phyloP scores from a whole-genome alignment of 1,139 yeast genomes.

The Taiozyma sp. region DNA sequence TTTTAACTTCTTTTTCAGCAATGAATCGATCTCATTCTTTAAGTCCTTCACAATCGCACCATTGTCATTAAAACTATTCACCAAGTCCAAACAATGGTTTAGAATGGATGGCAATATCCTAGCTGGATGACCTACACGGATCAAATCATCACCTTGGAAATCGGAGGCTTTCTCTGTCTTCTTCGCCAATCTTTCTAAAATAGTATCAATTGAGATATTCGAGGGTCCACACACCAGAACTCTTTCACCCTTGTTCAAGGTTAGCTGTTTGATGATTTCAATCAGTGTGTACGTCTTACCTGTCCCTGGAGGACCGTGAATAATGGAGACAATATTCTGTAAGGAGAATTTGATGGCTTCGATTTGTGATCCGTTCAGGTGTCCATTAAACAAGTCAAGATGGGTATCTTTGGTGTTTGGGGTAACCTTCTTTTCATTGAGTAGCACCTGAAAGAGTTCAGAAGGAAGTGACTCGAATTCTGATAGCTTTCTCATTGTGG shows the following conservation, averaged over 20 bases:
- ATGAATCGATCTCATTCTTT: constrained; percentile 61
- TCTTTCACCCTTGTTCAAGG: constrained; percentile 49
- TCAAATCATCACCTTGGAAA: constrained; percentile 42
- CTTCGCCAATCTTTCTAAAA: constrained; percentile 59
- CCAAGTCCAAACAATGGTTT: constrained; percentile 72
- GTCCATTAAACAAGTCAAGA: constrained; percentile 40
- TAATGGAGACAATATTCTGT: constrained; percentile 46
- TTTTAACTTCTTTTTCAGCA: constrained; percentile 47
- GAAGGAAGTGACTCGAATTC: constrained; percentile 32
- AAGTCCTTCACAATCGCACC: constrained; percentile 67
- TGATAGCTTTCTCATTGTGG: constrained; percentile 65
- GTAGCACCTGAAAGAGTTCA: constrained; percentile 37
- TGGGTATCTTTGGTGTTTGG: constrained; percentile 10
- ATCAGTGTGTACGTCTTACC: constrained; percentile 83
- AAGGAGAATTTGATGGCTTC: constrained; percentile 52
- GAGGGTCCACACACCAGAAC: constrained; percentile 94
- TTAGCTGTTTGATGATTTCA: constrained; percentile 77
- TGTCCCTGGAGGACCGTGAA: constrained; percentile 81
- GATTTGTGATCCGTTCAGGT: constrained; percentile 70
- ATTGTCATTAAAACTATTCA: constrained; percentile 58
- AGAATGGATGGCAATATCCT: constrained; percentile 60
- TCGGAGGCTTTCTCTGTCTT: constrained; percentile 30
- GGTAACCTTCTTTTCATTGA: constrained; percentile 37
- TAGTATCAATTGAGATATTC: constrained; percentile 91
- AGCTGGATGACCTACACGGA: constrained; percentile 94